phyloP scores from a whole-genome alignment of 2,329 filamentous ascomycete genomes.

The Sarocladiaceae sp. region DNA sequence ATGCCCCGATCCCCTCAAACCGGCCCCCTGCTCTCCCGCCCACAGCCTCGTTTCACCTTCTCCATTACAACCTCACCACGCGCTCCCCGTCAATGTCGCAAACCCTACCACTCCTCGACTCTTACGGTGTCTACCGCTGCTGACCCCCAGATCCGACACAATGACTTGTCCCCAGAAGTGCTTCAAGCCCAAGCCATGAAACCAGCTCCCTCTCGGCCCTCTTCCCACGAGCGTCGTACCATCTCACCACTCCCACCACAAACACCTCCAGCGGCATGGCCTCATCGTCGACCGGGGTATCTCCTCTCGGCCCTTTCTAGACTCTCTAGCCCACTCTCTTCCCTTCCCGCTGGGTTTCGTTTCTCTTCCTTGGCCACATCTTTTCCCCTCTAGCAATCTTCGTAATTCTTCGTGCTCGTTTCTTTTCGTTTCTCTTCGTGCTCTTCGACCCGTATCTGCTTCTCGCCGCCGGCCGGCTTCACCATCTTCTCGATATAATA shows the following conservation, averaged over 20 bases:
- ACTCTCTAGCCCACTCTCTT: neutral
- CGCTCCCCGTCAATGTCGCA: no score
- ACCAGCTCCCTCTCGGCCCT: neutral
- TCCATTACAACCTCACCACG: no score
- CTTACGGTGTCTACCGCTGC: no score
- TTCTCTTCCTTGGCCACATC: neutral
- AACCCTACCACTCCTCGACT: no score
- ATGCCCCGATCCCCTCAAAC: no score
- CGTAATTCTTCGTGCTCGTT: neutral
- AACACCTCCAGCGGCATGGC: neutral
- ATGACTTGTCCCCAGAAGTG: no score
- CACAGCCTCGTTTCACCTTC: no score
- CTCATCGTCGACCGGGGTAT: constrained; percentile 1
- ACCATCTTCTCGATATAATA: neutral
- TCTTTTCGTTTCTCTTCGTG: neutral
- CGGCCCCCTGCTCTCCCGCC: no score
- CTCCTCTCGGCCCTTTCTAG: constrained; percentile 1
- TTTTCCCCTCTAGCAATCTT: neutral
- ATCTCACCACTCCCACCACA: neutral
- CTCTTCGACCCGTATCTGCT: neutral
- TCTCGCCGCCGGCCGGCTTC: constrained; percentile 7
- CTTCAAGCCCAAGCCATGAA: neutral
- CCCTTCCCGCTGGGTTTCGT: neutral
- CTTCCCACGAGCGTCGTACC: neutral
- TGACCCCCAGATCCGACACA: no score